phyloP scores from a whole-genome alignment of 441 rosid genomes.

The Monsonia emarginata region DNA sequence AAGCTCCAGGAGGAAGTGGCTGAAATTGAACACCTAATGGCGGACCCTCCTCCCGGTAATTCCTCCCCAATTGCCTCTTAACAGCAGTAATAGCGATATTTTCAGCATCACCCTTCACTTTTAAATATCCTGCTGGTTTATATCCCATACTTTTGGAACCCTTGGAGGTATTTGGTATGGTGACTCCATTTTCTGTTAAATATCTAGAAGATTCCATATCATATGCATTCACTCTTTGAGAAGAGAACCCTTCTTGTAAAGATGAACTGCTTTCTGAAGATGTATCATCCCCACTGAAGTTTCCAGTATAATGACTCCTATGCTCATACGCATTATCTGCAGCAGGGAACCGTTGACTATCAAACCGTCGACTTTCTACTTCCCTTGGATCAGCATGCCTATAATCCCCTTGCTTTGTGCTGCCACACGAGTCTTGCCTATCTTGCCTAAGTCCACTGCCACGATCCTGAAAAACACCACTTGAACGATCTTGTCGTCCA shows the following conservation, averaged over 20 bases:
- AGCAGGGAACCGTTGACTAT: constrained; percentile 31
- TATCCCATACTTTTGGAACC: constrained; percentile 33
- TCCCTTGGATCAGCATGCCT: constrained; percentile 53
- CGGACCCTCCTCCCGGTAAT: constrained; percentile 75
- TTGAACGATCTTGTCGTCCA: constrained; percentile 70
- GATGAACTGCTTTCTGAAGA: constrained; percentile 64
- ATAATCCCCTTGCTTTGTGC: constrained; percentile 65
- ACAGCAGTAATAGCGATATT: constrained; percentile 68
- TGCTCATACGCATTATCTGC: constrained; percentile 25
- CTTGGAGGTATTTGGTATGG: constrained; percentile 22
- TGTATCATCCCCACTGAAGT: constrained; percentile 48
- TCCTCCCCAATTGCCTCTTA: constrained; percentile 71
- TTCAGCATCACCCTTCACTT: constrained; percentile 60
- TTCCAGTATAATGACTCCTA: constrained; percentile 29
- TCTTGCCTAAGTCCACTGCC: constrained; percentile 72
- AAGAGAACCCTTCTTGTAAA: constrained; percentile 42
- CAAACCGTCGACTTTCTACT: constrained; percentile 68
- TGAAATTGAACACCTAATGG: constrained; percentile 65
- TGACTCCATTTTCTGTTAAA: constrained; percentile 28
- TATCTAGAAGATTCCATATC: constrained; percentile 30
- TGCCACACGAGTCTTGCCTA: constrained; percentile 83
- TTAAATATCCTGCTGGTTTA: constrained; percentile 77
- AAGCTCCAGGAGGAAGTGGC: constrained; percentile 75
- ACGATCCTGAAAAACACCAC: constrained; percentile 67
- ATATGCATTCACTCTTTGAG: constrained; percentile 31